Evolutionary conservation across 2,329 filamentous ascomycete genomes (phyloP), one percentile per base, ranked within the genome.

Genomic region (Aspergillus sp.): DNA sequence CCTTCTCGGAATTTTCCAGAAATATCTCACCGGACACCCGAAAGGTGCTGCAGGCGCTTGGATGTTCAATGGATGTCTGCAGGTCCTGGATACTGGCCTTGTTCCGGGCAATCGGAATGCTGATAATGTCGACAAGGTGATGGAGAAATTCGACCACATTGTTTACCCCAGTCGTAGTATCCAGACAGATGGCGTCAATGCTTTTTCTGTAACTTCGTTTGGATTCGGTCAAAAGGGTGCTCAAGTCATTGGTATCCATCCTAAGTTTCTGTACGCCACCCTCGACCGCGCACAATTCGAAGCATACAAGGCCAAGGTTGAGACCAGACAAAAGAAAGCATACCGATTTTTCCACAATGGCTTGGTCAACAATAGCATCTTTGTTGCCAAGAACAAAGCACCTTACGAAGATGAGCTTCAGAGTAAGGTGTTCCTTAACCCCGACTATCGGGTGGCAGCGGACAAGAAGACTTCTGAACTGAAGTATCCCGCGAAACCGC

Each of bases 291-390:
- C 87, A 48, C 89, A 90, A 52, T 99, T 91, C 77, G 79, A 86
- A 59, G 81, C 86, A 57, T 99, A 99, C 84, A 89, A 88, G 73
- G 79, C 81, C 71, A 98, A 96, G 84, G 91, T 98, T 17, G 89
- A 91, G 70, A 88, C 91, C 40, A 87, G 95, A 63, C 96, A 99
- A 78, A 98, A 97, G 91, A 97, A 93, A 82, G 91, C 95, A 0
- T 99, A 99, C 84, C 87, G 95, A 64, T 98, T 91, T 86, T 96
- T 96, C 87, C 96, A 99, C 81, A 96, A 96, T 69, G 93, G 93
- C 62, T 84, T 99, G 75, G 93, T 98, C 84, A 97, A 96, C 84
- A 98, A 99, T 83, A 91, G 87, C 64, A 85, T 99, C 76, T 99
- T 99, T 78, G 92, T 96, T 62, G 93, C 96, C 76, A 99, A 99